Conservation (phyloP, 768 basidiomycete species). For the Omphalotus guepiniiformis region DNA sequence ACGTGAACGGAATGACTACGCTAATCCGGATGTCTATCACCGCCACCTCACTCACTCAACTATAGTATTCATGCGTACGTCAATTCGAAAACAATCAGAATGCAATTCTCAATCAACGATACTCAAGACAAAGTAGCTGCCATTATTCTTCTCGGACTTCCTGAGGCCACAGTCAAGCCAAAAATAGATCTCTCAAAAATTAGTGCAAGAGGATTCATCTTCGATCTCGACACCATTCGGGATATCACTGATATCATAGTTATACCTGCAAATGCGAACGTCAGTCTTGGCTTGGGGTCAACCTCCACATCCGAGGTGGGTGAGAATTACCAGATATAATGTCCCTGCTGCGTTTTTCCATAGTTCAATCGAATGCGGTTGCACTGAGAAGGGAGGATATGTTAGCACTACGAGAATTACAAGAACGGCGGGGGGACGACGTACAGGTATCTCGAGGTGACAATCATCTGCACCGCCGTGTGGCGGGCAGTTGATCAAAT, state of each 20-base stretch:
- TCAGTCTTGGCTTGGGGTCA: no score
- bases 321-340: constrained; percentile 1
- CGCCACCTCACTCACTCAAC: no score
- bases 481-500: constrained; percentile 8
- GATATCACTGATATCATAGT: constrained; percentile 6
- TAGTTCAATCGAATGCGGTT: constrained; percentile 4
- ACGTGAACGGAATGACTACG: no score
- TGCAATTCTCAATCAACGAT: no score
- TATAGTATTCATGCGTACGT: no score
- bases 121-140: no score
- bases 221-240: constrained; percentile 2
- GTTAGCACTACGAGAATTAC: not conserved
- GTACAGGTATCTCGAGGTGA: constrained; percentile 3
- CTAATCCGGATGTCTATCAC: no score
- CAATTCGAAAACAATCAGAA: no score
- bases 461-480: constrained; percentile 3
- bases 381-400: not conserved
- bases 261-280: no score
- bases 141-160: no score
- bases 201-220: not conserved
- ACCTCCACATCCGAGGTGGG: not conserved
- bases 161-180: no score
- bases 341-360: constrained; percentile 3
- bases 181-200: no score
- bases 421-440: not conserved